Percentiles rank a stretch among this genome's conserved stretches.
These are phyloP conservation scores for Gnomoniopsis sp. DNA, from an alignment of 2,329 filamentous ascomycete genomes.

Conservation along the genomic window DNA sequence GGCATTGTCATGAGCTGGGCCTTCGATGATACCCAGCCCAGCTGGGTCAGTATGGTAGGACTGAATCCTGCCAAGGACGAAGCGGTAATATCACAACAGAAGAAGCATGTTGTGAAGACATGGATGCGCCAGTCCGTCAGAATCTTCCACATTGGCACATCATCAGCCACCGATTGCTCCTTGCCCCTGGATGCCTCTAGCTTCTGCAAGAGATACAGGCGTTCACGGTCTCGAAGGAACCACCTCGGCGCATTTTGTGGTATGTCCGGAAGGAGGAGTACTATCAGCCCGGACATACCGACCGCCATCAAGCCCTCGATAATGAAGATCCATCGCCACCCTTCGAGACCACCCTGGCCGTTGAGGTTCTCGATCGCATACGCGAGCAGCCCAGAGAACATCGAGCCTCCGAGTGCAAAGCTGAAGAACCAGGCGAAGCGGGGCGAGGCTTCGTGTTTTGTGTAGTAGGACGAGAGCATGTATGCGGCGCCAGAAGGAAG, in stretches of 20 bases:
- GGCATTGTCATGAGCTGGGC: constrained; percentile 23
- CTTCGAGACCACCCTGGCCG: constrained; percentile 33
- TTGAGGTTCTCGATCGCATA: constrained; percentile 38
- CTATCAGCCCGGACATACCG: constrained; percentile 19
- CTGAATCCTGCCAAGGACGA: constrained; percentile 23
- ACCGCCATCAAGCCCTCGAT: constrained; percentile 27
- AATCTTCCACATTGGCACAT: constrained; percentile 24
- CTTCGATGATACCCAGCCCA: constrained; percentile 16
- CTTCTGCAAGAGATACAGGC: constrained; percentile 21
- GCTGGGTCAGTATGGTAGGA: constrained; percentile 17
- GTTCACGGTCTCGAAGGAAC: constrained; percentile 25
- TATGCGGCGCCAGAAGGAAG: constrained; percentile 29
- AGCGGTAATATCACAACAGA: constrained; percentile 28
- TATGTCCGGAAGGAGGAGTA: constrained; percentile 26
- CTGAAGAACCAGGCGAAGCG: constrained; percentile 31
- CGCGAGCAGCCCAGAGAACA: constrained; percentile 38
- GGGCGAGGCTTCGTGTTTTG: constrained; percentile 23
- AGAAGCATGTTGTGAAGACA: constrained; percentile 27
- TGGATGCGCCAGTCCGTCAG: constrained; percentile 28
- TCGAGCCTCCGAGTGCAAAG: constrained; percentile 35
- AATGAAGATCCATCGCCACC: constrained; percentile 47
- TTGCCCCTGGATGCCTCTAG: constrained; percentile 25
- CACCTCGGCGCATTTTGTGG: constrained; percentile 26
- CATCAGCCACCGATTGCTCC: constrained; percentile 22
- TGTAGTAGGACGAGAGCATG: constrained; percentile 28